These are phyloP conservation scores for Neltuma alba DNA, from an alignment of 306 rosid genomes.

Conservation along the genomic window DNA sequence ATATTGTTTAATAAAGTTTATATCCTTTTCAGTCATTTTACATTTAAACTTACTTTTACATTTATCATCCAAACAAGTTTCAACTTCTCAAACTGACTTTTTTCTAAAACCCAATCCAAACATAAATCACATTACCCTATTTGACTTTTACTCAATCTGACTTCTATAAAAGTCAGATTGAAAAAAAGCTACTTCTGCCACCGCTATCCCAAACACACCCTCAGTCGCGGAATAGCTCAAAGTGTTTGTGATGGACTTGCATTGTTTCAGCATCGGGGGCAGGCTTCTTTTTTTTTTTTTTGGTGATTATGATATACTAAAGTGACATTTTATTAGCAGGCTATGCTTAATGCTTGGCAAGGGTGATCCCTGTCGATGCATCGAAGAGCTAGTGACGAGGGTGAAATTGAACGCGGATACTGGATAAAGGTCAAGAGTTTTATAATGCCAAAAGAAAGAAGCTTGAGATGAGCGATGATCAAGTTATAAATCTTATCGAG, in stretches of 20 bases:
- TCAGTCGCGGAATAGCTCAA: no score
- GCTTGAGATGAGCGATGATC: neutral
- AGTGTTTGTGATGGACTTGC: neutral
- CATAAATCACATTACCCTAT: no score
- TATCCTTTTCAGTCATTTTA: no score
- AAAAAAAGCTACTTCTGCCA: no score
- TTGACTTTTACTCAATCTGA: no score
- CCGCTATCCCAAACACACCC: no score
- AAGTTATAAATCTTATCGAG: neutral
- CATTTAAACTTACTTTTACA: no score
- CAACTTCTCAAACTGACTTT: no score
- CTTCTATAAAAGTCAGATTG: no score
- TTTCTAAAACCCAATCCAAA: no score
- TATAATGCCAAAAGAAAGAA: neutral
- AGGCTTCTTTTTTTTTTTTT: neutral
- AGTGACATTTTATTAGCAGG: neutral
- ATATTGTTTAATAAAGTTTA: no score
- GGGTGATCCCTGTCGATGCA: neutral
- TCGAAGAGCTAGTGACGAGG: neutral
- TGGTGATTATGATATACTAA: neutral
- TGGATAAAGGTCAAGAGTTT: neutral
- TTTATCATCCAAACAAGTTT: no score
- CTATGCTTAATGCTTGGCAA: neutral
- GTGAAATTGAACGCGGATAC: neutral
- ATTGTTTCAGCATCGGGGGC: neutral